Percentiles rank a stretch among this genome's conserved stretches.
Conservation (phyloP, 768 basidiomycete genomes). For the Calocybe indica region DNA sequence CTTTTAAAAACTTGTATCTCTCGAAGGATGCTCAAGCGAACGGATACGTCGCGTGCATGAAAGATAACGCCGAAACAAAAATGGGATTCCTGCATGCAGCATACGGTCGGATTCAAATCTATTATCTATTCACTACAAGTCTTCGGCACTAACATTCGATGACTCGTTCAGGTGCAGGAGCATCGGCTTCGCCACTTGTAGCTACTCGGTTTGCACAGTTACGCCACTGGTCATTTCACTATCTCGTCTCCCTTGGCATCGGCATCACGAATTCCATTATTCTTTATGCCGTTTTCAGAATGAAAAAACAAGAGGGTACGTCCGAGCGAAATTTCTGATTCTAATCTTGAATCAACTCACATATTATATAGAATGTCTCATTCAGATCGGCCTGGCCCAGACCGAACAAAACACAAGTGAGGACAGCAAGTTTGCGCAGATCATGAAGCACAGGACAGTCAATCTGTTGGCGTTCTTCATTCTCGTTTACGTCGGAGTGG, state of each 20-base stretch:
- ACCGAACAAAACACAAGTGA: conserved; percentile 29
- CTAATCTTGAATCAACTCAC: not conserved
- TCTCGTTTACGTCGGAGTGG: conserved; percentile 47
- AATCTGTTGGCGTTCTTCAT: conserved; percentile 42
- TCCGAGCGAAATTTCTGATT: not conserved
- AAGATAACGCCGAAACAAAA: conserved; percentile 50
- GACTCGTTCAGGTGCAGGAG: conserved; percentile 47
- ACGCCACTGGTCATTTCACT: conserved; percentile 73
- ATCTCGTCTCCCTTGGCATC: conserved; percentile 63
- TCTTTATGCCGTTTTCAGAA: conserved; percentile 55
- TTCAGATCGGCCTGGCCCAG: conserved; percentile 43
- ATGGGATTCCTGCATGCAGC: conserved; percentile 67
- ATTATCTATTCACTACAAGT: not conserved
- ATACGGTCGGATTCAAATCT: conserved; percentile 36
- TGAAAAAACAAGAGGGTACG: conserved; percentile 65
- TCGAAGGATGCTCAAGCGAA: conserved; percentile 66
- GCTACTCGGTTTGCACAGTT: conserved; percentile 76
- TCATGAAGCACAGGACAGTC: conserved; percentile 32
- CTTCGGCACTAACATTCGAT: not conserved
- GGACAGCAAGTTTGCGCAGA: conserved; percentile 35
- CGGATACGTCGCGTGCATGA: conserved; percentile 58
- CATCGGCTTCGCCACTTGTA: conserved; percentile 64
- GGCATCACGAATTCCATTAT: conserved; percentile 49
- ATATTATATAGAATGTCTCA: conserved; percentile 40
- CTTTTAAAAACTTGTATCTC: not conserved